Conservation (phyloP, 2,329 filamentous ascomycete genomes). For the Alternaria ventricosa region DNA sequence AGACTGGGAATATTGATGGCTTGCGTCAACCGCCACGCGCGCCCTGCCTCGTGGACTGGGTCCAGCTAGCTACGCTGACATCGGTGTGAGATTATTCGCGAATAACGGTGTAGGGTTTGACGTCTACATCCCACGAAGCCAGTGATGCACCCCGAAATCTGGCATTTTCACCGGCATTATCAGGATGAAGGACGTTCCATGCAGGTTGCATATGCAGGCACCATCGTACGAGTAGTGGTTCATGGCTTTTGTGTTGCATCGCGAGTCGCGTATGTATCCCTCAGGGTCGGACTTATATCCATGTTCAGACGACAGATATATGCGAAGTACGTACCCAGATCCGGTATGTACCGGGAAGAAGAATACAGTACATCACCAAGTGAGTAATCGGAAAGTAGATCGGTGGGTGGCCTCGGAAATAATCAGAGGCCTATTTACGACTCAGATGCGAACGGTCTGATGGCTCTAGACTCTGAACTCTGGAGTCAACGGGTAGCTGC, state of each 20-base stretch:
- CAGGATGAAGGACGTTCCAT: not conserved
- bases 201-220: conserved; percentile 14
- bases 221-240: not conserved
- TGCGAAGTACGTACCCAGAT: not conserved
- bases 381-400: not conserved
- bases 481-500: not conserved
- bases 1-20: not conserved
- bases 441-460: not conserved
- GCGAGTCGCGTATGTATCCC: not conserved
- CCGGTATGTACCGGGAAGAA: not conserved
- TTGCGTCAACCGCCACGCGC: conserved; percentile 8
- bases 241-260: not conserved
- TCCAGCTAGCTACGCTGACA: conserved; percentile 4
- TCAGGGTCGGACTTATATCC: not conserved
- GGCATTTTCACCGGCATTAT: not conserved
- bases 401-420: not conserved
- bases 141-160: not conserved
- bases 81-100: conserved; percentile 6
- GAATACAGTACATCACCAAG: not conserved
- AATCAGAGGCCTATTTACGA: not conserved
- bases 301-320: not conserved
- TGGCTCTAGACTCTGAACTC: not conserved
- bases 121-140: not conserved
- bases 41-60: conserved; percentile 6
- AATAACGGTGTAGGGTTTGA: conserved; percentile 1